A percentile compares a stretch with the other conserved stretches of the same genome.
These are phyloP conservation scores for Exophiala viscosa DNA, from an alignment of 2,329 filamentous ascomycete genomes.

Conservation along the genomic window DNA sequence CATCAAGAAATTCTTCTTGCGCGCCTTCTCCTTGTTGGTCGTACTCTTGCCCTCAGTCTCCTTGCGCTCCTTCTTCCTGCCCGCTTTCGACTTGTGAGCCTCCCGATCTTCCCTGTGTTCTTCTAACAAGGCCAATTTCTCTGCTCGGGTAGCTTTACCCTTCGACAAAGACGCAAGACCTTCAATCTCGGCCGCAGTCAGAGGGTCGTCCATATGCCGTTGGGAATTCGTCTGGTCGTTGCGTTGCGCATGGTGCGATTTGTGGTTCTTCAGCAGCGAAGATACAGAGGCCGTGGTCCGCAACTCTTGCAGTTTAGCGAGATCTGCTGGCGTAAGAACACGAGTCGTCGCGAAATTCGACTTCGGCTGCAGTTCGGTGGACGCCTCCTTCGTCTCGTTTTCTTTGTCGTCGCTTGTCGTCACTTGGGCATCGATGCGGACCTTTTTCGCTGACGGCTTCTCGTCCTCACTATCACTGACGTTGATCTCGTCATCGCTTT, in stretches of 20 bases:
- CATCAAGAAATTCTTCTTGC: conserved; percentile 99
- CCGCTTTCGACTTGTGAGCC: conserved; percentile 82
- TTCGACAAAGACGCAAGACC: conserved; percentile 68
- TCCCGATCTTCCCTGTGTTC: conserved; percentile 74
- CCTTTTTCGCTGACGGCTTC: conserved; percentile 61
- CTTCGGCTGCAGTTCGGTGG: conserved; percentile 29
- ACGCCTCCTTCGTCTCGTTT: conserved; percentile 33
- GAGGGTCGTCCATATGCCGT: conserved; percentile 77
- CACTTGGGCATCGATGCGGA: conserved; percentile 47
- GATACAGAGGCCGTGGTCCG: conserved; percentile 69
- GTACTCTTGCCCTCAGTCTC: conserved; percentile 86
- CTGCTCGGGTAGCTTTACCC: conserved; percentile 82
- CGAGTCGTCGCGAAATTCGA: conserved; percentile 84
- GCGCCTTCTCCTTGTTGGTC: conserved; percentile 93
- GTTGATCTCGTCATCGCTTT: conserved; percentile 73
- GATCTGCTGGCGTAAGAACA: conserved; percentile 90
- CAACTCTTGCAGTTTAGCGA: conserved; percentile 90
- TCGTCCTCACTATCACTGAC: conserved; percentile 73
- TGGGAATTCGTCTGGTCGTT: conserved; percentile 43
- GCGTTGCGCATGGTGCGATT: conserved; percentile 45
- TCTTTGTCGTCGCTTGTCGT: conserved; percentile 36
- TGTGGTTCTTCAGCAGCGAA: conserved; percentile 47
- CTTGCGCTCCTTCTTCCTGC: conserved; percentile 82
- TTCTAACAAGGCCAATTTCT: conserved; percentile 76
- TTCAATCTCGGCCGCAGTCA: conserved; percentile 90